Base-by-base conservation (phyloP, 2,329 filamentous ascomycete species). In the Chalara sp. region DNA sequence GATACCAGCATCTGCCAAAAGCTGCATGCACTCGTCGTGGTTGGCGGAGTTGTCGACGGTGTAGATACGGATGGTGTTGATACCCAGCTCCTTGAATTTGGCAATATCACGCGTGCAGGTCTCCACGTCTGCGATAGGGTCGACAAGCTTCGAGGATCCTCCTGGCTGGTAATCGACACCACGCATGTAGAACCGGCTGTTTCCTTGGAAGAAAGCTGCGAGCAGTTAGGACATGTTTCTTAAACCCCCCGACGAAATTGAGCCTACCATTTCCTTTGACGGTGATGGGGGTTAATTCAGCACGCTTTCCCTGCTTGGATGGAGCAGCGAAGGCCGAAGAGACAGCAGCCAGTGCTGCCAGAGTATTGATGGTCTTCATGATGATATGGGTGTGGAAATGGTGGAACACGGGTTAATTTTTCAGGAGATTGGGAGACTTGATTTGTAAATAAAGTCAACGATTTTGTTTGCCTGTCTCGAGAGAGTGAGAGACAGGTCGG, bases 21-120 rank as follows among this genome's bases (percentile, higher is more conserved):
- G 71, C 45, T 70, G 72, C 84, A 88, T 88, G 70, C 84, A 87
- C 55, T 76, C 76, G 61, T 86, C 82, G 68, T 88, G 84, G 67
- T 81, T 68, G 54, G 73, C 71, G 41, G 79, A 79, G 74, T 87
- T 87, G 70, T 88, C 84, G 59, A 87, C 79, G 1, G 81, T 84
- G 75, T 88, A 88, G 53, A 87, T 79, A 68, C 84, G 84, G 61
- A 88, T 72, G 42, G 84, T 85, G 72, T 88, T 88, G 67, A 87
- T 72, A 44, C 84, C 83, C 46, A 88, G 71, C 57, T 83, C 75
- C 70, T 83, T 76, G 76, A 88, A 86, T 63, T 85, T 73, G 32
- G 68, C 69, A 58, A 87, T 78, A 63, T 86, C 83, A 54, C 84
- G 78, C 67, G 76, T 78, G 77, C 84, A 86, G 60, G 68, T 69